Evolutionary conservation across 1,139 yeast species (phyloP), one percentile per base, ranked within the genome.

Genomic region (Entelexis paramagnoliae): DNA sequence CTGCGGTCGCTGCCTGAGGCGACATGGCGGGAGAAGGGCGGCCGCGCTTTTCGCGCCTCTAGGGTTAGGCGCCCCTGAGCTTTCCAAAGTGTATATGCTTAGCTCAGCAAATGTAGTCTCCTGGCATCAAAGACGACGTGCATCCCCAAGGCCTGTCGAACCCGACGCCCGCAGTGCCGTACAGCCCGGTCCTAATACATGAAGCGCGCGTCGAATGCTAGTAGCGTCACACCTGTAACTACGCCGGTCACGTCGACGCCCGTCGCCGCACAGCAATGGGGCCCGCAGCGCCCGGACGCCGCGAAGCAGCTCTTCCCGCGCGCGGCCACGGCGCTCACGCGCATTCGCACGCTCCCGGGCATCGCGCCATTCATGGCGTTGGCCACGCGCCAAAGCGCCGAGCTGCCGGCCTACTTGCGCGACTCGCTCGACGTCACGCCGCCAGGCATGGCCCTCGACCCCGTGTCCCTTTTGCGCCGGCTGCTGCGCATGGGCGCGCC

Each of bases 401-500:
- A 51, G 38, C 49, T 55, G 29, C 53, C 61, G 22, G 39, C 50
- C 17, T 56, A 56, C 20, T 36, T 56, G 22, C 42, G 30, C 16
- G 46, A 51, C 48, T 39, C 59, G 52, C 58, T 60, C 34, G 66
- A 62, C 40, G 63, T 62, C 34, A 61, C 55, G 51, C 66, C 66
- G 48, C 62, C 58, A 17, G 65, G 64, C 41, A 55, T 52, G 51
- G 58, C 60, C 19, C 59, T 85, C 61, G 99, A 91, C 64, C 96
- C 98, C 2, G 96, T 86, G 2, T 87, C 96, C 1, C 89, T 87
- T 59, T 68, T 91, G 49, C 86, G 96, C 80, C 82, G 86, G 60
- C 72, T 91, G 46, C 82, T 91, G 63, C 93, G 91, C 61, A 88
- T 85, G 62, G 98, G 98, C 8, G 83, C 95, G 2, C 95, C 97